A percentile compares a stretch with the other conserved stretches of the same genome.
phyloP scores from a whole-genome alignment of 805 yeast genomes.

The Kazachstania viticola region DNA sequence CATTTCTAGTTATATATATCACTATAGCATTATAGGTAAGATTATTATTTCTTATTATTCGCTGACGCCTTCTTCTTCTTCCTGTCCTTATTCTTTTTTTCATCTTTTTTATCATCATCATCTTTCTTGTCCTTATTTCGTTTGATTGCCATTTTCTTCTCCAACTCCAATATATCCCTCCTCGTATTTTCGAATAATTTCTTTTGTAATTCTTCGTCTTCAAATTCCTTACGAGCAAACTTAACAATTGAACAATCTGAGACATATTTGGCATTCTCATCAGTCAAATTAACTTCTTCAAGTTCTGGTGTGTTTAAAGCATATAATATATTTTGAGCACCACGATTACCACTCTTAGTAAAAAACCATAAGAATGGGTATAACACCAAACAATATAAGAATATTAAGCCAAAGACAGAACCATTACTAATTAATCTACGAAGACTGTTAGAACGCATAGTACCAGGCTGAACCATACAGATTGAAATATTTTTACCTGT shows the following conservation, averaged over 20 bases:
- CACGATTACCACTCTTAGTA: conserved; percentile 63
- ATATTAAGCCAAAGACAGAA: conserved; percentile 45
- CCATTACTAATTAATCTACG: conserved; percentile 74
- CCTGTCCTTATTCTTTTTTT: conserved; percentile 1
- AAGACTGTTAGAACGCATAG: conserved; percentile 80
- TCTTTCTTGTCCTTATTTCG: conserved; percentile 35
- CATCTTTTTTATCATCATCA: conserved; percentile 1
- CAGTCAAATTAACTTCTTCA: conserved; percentile 49
- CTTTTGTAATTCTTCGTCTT: conserved; percentile 49
- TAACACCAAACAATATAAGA: conserved; percentile 44
- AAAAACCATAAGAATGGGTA: conserved; percentile 81
- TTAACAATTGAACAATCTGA: conserved; percentile 54
- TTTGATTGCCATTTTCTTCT: conserved; percentile 59
- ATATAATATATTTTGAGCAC: conserved; percentile 66
- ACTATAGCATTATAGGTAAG: no score
- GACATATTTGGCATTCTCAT: conserved; percentile 35
- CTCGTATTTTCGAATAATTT: conserved; percentile 51
- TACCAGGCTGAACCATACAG: conserved; percentile 79
- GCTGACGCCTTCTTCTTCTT: conserved; percentile 1
- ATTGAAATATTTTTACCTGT: conserved; percentile 53
- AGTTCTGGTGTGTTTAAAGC: conserved; percentile 65
- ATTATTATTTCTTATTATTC: no score
- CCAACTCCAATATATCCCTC: conserved; percentile 44
- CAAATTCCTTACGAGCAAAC: conserved; percentile 52
- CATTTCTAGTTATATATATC: no score